These are phyloP conservation scores for Neodidymelliopsis sp. DNA, from an alignment of 2,329 filamentous ascomycete species.

Conservation along the genomic window DNA sequence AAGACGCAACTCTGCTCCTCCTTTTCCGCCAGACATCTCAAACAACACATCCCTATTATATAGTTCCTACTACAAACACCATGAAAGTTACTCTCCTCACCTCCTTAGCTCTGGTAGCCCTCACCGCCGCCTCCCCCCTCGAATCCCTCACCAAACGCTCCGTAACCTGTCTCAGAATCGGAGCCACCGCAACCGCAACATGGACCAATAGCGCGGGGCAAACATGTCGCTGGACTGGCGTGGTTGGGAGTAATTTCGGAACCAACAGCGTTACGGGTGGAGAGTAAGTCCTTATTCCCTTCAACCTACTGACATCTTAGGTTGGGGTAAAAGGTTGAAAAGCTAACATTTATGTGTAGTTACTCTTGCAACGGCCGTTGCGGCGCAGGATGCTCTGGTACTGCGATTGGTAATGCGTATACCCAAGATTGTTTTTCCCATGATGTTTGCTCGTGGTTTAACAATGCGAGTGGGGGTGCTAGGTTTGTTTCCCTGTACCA, in stretches of 20 bases:
- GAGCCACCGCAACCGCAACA: constrained; percentile 53
- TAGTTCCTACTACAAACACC: background rate
- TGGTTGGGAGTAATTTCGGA: constrained; percentile 60
- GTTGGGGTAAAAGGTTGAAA: background rate
- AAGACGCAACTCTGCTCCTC: background rate
- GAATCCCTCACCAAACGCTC: constrained; percentile 23
- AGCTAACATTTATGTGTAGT: constrained; percentile 40
- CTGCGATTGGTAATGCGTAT: constrained; percentile 57
- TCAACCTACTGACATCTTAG: background rate
- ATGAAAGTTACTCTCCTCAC: constrained; percentile 12
- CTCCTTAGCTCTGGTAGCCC: constrained; percentile 5
- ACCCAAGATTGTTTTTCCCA: constrained; percentile 62
- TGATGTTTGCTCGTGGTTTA: constrained; percentile 61
- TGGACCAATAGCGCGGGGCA: constrained; percentile 57
- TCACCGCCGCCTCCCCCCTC: constrained; percentile 4
- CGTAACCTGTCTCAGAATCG: constrained; percentile 52
- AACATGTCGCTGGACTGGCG: constrained; percentile 54
- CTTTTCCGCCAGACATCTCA: background rate
- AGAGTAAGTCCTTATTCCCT: constrained; percentile 53
- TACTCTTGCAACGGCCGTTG: constrained; percentile 61
- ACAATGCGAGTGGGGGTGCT: constrained; percentile 57
- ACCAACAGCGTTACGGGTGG: constrained; percentile 51
- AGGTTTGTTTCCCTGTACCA: constrained; percentile 45
- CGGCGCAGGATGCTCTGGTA: constrained; percentile 56
- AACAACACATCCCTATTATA: background rate